These are phyloP conservation scores for Ceratobasidium sp. DNA, from an alignment of 1,284 basidiomycete genomes.

Conservation along the genomic window DNA sequence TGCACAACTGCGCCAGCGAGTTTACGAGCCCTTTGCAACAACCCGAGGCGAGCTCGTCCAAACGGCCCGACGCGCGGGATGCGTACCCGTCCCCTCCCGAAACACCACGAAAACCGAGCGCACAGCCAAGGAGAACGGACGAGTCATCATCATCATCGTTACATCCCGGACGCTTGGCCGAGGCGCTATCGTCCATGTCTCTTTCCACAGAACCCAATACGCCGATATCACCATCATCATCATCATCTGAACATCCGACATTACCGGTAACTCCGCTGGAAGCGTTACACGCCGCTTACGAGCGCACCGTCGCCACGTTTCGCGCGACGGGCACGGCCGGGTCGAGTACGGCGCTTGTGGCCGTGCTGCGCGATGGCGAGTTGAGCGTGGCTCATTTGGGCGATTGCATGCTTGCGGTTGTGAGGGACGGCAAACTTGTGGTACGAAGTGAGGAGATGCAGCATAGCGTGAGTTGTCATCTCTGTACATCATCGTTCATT, in stretches of 20 bases:
- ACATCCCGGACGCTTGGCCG: constrained; percentile 27
- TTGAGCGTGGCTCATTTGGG: constrained; percentile 92
- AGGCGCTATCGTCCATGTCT: constrained; percentile 33
- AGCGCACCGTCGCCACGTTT: constrained; percentile 54
- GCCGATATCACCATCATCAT: constrained; percentile 5
- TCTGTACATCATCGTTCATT: constrained; percentile 1
- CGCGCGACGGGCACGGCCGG: constrained; percentile 63
- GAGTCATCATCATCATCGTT: constrained; percentile 26
- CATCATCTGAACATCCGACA: constrained; percentile 48
- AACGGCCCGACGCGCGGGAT: constrained; percentile 6
- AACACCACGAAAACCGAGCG: constrained; percentile 7
- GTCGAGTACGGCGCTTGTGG: constrained; percentile 67
- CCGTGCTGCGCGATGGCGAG: constrained; percentile 74
- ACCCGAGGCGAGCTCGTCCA: constrained; percentile 20
- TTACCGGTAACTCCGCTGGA: constrained; percentile 63
- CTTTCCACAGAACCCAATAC: not conserved
- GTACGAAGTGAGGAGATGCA: constrained; percentile 96
- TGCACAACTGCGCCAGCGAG: constrained; percentile 83
- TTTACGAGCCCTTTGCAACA: constrained; percentile 52
- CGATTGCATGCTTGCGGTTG: constrained; percentile 90
- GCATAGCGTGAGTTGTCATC: constrained; percentile 71
- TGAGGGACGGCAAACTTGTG: constrained; percentile 80
- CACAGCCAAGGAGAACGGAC: constrained; percentile 2
- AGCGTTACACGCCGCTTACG: constrained; percentile 68
- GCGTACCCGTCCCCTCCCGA: constrained; percentile 30